phyloP scores from a whole-genome alignment of 805 yeast species.

The Wickerhamomyces hampshirensis region DNA sequence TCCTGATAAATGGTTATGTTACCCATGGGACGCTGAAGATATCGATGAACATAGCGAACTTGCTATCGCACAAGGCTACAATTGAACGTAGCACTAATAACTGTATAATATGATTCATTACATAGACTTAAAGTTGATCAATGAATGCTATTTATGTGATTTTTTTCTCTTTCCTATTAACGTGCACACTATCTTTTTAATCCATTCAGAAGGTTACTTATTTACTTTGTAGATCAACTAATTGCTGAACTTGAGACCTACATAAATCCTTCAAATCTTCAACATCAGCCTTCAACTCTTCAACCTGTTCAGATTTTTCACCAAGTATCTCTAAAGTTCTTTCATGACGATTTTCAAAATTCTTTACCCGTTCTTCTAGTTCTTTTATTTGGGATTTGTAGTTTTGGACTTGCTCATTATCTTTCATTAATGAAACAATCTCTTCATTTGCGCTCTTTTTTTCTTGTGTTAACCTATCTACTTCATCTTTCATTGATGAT shows the following conservation, averaged over 20 bases:
- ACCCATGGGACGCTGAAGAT: slow-evolving; percentile 86
- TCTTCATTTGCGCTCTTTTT: slow-evolving; percentile 68
- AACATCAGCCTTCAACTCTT: slow-evolving; percentile 85
- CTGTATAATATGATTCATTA: too few species aligned
- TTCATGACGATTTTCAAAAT: slow-evolving; percentile 33
- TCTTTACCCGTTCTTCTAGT: slow-evolving; percentile 30
- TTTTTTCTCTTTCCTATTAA: neutral
- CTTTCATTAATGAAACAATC: slow-evolving; percentile 52
- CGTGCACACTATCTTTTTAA: too few species aligned
- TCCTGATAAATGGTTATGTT: slow-evolving; percentile 79
- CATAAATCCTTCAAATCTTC: slow-evolving; percentile 82
- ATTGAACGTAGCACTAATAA: too few species aligned
- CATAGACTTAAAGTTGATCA: too few species aligned
- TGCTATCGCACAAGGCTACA: slow-evolving; percentile 66
- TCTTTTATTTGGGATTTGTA: slow-evolving; percentile 33
- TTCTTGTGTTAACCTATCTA: slow-evolving; percentile 45
- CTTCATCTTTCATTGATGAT: slow-evolving; percentile 57
- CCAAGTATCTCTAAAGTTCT: slow-evolving; percentile 71
- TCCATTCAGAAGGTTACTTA: too few species aligned
- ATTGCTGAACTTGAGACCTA: slow-evolving; percentile 79
- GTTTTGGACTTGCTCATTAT: slow-evolving; percentile 40
- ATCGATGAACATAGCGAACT: slow-evolving; percentile 69
- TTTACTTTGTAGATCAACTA: slow-evolving; percentile 57
- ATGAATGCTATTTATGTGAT: neutral
- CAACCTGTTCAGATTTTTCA: slow-evolving; percentile 81